Conservation (phyloP, 2,329 filamentous ascomycete species). For the Fusarium marasasianum region DNA sequence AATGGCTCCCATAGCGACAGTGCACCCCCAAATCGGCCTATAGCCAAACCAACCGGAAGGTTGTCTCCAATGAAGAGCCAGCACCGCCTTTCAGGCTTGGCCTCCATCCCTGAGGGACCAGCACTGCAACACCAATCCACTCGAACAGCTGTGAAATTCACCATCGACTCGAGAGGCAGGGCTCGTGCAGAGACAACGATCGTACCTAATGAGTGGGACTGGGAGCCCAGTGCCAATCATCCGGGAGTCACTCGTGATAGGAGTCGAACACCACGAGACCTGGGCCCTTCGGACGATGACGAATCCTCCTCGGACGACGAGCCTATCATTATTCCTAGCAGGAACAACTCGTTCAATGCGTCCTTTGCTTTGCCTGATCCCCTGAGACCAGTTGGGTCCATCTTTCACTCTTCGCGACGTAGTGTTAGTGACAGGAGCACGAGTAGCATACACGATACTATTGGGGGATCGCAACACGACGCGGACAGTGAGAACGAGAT, state of each 20-base stretch:
- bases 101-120: constrained; percentile 65
- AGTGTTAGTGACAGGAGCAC: constrained; percentile 62
- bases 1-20: constrained; percentile 45
- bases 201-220: constrained; percentile 48
- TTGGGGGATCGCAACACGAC: constrained; percentile 51
- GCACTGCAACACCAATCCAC: constrained; percentile 53
- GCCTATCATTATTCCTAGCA: constrained; percentile 71
- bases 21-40: constrained; percentile 46
- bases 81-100: constrained; percentile 60
- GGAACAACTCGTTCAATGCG: constrained; percentile 60
- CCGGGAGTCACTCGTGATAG: constrained; percentile 45
- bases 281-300: constrained; percentile 61
- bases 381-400: constrained; percentile 58
- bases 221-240: constrained; percentile 40
- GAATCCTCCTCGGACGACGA: constrained; percentile 71
- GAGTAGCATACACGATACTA: constrained; percentile 52
- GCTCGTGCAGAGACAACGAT: constrained; percentile 65
- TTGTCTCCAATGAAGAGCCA: constrained; percentile 63
- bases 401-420: constrained; percentile 58
- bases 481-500: constrained; percentile 69
- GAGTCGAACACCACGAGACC: constrained; percentile 46
- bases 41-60: constrained; percentile 56
- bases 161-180: constrained; percentile 69
- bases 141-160: constrained; percentile 68
- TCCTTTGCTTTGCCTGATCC: constrained; percentile 68